Evolutionary conservation across 2,329 filamentous ascomycete genomes (phyloP).

Genomic region (Aspergillus brunneoviolaceus): DNA sequence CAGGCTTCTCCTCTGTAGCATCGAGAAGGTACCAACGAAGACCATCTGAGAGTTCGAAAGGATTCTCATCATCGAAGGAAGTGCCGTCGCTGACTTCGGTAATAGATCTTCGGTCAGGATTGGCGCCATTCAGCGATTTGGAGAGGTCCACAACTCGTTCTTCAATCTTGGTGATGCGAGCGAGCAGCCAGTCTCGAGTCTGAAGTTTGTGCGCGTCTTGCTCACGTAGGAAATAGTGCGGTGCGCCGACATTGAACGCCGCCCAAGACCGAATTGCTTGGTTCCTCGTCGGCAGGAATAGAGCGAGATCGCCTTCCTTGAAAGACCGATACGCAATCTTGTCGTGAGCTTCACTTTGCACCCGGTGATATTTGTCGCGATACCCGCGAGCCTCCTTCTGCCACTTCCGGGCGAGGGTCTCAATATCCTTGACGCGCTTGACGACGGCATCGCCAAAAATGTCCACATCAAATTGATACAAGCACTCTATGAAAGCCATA

Average conservation of each 20-base stretch:
- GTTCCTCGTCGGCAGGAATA: slow-evolving; percentile 92
- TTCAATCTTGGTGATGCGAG: slow-evolving; percentile 85
- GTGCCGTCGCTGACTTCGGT: slow-evolving; percentile 54
- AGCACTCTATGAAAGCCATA: slow-evolving; percentile 67
- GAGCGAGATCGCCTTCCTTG: slow-evolving; percentile 90
- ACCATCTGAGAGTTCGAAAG: slow-evolving; percentile 93
- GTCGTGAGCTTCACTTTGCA: slow-evolving; percentile 83
- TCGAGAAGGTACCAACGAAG: slow-evolving; percentile 96
- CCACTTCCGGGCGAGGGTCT: slow-evolving; percentile 89
- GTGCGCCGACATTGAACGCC: slow-evolving; percentile 95
- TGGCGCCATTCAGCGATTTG: slow-evolving; percentile 63
- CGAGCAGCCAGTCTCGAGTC: slow-evolving; percentile 91
- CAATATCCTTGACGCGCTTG: slow-evolving; percentile 88
- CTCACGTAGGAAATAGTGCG: slow-evolving; percentile 94
- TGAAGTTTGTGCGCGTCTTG: slow-evolving; percentile 83
- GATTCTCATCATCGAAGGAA: slow-evolving; percentile 83
- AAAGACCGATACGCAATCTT: slow-evolving; percentile 96
- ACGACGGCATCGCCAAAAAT: slow-evolving; percentile 80
- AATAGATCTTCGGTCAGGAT: slow-evolving; percentile 53
- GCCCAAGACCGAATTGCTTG: slow-evolving; percentile 95
- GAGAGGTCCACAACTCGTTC: slow-evolving; percentile 91
- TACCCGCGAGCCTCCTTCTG: slow-evolving; percentile 85
- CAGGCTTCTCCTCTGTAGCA: slow-evolving; percentile 86
- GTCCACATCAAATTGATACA: slow-evolving; percentile 80
- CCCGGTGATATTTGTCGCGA: slow-evolving; percentile 77